These are phyloP conservation scores for Tuber borchii DNA, from an alignment of 495 filamentous ascomycete genomes.

Conservation along the genomic window DNA sequence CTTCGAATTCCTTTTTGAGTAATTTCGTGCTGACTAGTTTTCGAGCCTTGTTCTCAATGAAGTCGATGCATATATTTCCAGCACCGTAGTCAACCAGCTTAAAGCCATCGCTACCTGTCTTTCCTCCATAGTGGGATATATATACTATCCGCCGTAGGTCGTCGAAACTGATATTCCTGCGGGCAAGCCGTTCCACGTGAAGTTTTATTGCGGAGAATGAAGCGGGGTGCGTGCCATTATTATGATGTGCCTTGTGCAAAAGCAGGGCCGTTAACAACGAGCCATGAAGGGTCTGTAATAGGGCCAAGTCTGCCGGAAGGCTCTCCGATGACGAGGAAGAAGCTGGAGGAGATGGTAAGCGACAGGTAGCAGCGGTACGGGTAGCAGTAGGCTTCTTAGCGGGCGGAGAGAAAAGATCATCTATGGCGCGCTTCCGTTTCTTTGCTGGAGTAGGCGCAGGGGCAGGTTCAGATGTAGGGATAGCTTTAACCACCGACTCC, in stretches of 20 bases:
- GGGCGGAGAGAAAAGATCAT: conserved; percentile 25
- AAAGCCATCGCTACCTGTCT: conserved; percentile 19
- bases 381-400: conserved; percentile 23
- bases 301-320: conserved; percentile 22
- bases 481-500: background rate
- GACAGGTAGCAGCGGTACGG: background rate
- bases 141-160: conserved; percentile 36
- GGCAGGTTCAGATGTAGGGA: conserved; percentile 2
- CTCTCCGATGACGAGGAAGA: conserved; percentile 11
- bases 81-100: conserved; percentile 34
- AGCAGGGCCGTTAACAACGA: conserved; percentile 35
- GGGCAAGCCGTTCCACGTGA: conserved; percentile 32
- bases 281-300: conserved; percentile 28
- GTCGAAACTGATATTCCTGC: conserved; percentile 25
- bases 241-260: conserved; percentile 35
- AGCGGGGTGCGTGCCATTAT: conserved; percentile 27
- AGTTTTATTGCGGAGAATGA: conserved; percentile 32
- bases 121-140: conserved; percentile 34
- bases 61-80: conserved; percentile 34
- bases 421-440: conserved; percentile 32
- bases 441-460: conserved; percentile 1
- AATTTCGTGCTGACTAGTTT: conserved; percentile 32
- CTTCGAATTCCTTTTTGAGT: conserved; percentile 27
- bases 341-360: conserved; percentile 2
- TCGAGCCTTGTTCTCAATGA: conserved; percentile 26